phyloP scores from a whole-genome alignment of 371 early-diverging fungal genomes.

The Dinochytrium kinnereticum region DNA sequence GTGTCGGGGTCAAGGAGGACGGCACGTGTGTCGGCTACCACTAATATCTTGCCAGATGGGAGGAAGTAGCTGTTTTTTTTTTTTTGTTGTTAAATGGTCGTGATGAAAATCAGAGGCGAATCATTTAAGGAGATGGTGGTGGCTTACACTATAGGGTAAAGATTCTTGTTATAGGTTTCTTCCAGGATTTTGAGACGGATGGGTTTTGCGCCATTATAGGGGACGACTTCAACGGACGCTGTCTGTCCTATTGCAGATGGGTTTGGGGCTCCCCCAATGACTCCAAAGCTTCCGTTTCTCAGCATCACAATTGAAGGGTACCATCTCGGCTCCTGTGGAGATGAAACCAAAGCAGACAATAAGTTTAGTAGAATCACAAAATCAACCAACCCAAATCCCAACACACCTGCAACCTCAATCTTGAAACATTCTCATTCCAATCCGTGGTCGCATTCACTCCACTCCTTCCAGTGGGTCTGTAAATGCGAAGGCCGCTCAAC shows the following conservation, averaged over 20 bases:
- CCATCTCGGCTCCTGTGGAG: conserved; percentile 26
- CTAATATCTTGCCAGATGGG: too few relatives aligned
- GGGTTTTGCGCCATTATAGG: neutral
- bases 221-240: neutral
- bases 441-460: conserved; percentile 14
- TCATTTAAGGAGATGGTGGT: too few relatives aligned
- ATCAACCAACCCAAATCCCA: too few relatives aligned
- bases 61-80: neutral
- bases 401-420: neutral
- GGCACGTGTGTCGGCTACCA: too few relatives aligned
- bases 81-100: neutral
- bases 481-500: conserved; percentile 22
- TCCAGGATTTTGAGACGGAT: neutral
- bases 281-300: conserved; percentile 17
- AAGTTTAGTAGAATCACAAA: too few relatives aligned
- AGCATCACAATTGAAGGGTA: conserved; percentile 20
- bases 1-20: too few relatives aligned
- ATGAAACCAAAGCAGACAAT: neutral
- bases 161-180: neutral
- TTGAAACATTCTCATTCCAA: conserved; percentile 27
- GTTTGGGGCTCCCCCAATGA: conserved; percentile 17
- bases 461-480: neutral
- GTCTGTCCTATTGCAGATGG: neutral
- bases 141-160: neutral
- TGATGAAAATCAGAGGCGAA: neutral